These are phyloP conservation scores for Pilasporangium apinafurcum DNA, from an alignment of 352 stramenopile species.

Conservation along the genomic window DNA sequence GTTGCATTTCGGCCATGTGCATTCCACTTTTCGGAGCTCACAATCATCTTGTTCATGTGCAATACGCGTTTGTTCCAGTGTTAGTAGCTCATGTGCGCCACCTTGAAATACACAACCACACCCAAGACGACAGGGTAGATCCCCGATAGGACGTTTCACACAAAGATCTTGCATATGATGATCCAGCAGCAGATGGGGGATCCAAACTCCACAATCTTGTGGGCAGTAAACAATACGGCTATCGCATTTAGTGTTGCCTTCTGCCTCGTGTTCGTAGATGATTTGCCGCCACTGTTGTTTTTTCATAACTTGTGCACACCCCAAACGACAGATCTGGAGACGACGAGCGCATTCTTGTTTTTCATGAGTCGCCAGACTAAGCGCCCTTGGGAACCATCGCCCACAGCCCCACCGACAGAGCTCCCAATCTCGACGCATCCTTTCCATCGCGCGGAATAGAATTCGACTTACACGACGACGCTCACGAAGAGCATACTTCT, in stretches of 20 bases:
- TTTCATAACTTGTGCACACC: constrained; percentile 45
- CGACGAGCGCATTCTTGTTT: constrained; percentile 45
- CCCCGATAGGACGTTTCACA: constrained; percentile 48
- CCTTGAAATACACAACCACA: constrained; percentile 53
- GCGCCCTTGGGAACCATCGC: constrained; percentile 34
- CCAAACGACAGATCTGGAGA: constrained; percentile 61
- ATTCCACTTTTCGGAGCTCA: constrained; percentile 51
- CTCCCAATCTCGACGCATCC: constrained; percentile 19
- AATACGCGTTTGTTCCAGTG: constrained; percentile 56
- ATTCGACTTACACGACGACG: constrained; percentile 53
- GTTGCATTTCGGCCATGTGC: constrained; percentile 65
- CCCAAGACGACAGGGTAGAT: constrained; percentile 48
- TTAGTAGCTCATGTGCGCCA: constrained; percentile 47
- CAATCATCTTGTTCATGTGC: constrained; percentile 73
- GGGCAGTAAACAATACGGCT: constrained; percentile 51
- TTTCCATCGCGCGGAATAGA: constrained; percentile 29
- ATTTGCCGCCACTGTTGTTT: constrained; percentile 32
- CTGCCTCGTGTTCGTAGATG: constrained; percentile 53
- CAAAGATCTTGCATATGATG: constrained; percentile 56
- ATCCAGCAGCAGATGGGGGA: constrained; percentile 32
- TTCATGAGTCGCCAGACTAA: constrained; percentile 45
- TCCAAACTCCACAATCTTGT: constrained; percentile 63
- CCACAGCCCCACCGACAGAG: constrained; percentile 62
- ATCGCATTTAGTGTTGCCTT: constrained; percentile 27
- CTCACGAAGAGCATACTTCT: constrained; percentile 25